A percentile compares a stretch with the other conserved stretches of the same genome.
Conservation (phyloP, 2,329 filamentous ascomycete genomes). For the Bipolaris bicolor region DNA sequence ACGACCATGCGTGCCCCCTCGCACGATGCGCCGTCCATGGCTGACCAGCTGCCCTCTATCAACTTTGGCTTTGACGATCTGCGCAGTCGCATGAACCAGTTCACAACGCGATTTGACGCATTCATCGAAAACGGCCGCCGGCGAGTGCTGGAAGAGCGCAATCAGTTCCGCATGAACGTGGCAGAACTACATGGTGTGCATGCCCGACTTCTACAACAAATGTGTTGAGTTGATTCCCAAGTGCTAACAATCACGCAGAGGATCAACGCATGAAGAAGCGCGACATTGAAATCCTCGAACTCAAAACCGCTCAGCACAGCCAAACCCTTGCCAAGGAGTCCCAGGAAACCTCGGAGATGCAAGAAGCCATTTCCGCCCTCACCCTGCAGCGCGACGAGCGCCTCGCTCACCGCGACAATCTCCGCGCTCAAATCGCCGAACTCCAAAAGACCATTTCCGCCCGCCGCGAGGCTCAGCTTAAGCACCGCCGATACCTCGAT, state of each 20-base stretch:
- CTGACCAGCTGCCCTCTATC: slow-evolving; percentile 81
- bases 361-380: slow-evolving; percentile 63
- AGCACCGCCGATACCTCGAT: slow-evolving; percentile 76
- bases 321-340: slow-evolving; percentile 78
- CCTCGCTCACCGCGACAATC: slow-evolving; percentile 60
- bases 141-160: slow-evolving; percentile 88
- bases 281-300: slow-evolving; percentile 81
- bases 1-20: slow-evolving; percentile 66
- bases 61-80: slow-evolving; percentile 97
- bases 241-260: slow-evolving; percentile 61
- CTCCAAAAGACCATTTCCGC: slow-evolving; percentile 74
- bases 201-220: slow-evolving; percentile 1
- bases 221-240: not conserved
- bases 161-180: slow-evolving; percentile 89
- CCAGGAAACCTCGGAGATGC: slow-evolving; percentile 72
- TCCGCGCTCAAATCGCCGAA: slow-evolving; percentile 64
- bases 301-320: slow-evolving; percentile 73
- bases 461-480: slow-evolving; percentile 72
- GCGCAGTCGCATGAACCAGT: slow-evolving; percentile 92
- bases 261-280: slow-evolving; percentile 88
- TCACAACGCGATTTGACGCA: slow-evolving; percentile 86
- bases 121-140: slow-evolving; percentile 94
- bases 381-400: slow-evolving; percentile 63
- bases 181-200: slow-evolving; percentile 83
- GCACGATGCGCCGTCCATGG: slow-evolving; percentile 68